These are phyloP conservation scores for Gracilaria gracilis DNA, from an alignment of 23 red algal species.

Conservation along the genomic window DNA sequence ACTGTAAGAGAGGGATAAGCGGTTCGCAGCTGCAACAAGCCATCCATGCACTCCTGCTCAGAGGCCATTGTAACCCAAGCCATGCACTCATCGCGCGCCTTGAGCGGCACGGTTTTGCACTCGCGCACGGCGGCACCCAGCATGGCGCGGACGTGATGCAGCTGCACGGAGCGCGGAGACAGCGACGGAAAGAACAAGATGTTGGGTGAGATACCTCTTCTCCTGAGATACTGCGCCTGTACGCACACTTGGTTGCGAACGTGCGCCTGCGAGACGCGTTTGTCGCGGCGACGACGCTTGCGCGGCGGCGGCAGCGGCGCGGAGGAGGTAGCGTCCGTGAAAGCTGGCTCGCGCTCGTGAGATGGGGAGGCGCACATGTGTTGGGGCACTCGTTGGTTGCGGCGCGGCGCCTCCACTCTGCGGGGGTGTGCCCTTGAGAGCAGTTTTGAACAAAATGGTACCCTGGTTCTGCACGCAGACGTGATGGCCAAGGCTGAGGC, in stretches of 20 bases:
- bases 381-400: too few species aligned
- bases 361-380: too few species aligned
- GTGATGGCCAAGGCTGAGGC: too few species aligned
- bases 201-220: conserved; percentile 8
- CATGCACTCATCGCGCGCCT: not conserved
- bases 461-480: too few species aligned
- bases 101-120: not conserved
- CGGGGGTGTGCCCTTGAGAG: too few species aligned
- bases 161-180: not conserved
- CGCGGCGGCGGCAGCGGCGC: not conserved
- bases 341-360: not conserved
- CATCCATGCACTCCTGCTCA: conserved; percentile 32
- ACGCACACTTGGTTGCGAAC: not conserved
- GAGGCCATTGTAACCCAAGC: conserved; percentile 30
- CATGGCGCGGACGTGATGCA: not conserved
- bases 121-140: not conserved
- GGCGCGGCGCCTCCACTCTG: too few species aligned
- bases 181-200: conserved; percentile 40
- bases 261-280: not conserved
- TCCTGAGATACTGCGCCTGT: not conserved
- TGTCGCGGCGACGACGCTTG: not conserved
- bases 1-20: not conserved
- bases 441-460: too few species aligned
- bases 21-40: conserved; percentile 2
- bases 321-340: not conserved